Base-by-base conservation (phyloP, 441 rosid genomes). In the Populus trichocarpa region DNA sequence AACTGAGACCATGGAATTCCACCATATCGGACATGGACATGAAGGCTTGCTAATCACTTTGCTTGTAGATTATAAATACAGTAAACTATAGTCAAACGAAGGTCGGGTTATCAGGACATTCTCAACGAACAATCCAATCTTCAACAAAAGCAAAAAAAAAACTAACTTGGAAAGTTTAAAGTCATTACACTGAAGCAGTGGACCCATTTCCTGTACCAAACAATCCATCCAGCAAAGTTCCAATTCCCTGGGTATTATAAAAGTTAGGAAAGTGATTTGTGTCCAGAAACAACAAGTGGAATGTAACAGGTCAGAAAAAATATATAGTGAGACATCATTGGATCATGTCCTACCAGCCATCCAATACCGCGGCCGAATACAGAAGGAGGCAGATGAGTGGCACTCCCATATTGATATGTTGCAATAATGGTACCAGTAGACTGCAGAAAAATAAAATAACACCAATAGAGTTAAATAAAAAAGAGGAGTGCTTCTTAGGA, bases 331-430 rank as follows among this genome's bases (percentile, higher is more conserved):
- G 40, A 61, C 33, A 61, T 38, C 12, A 46, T 11, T 38, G 53
- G 69, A 80, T 50, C 46, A 30, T 7, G 69, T 28, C 23, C 64
- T 83, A 94, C 97, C 92, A 87, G 95, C 98, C 98, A 94, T 73
- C 97, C 97, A 61, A 88, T 75, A 69, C 98, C 97, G 75, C 97
- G 97, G 78, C 95, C 88, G 72, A 94, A 88, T 57, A 93, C 90
- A 9, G 95, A 89, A 13, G 98, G 96, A 70, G 98, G 98, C 13
- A 87, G 50, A 76, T 86, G 94, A 40, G 97, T 94, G n/a, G 96
- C 96, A 77, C 96, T 91, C 40, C 89, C 96, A 82, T 79, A 94
- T 83, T 96, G 89, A 68, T 95, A 89, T 65, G 93, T 94, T 4
- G 94, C 93, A 13, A 94, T 87, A 68, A 87, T 84, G 3, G 96